These are phyloP conservation scores for Flueggea neowawraea DNA, from an alignment of 441 rosid genomes.

Conservation along the genomic window DNA sequence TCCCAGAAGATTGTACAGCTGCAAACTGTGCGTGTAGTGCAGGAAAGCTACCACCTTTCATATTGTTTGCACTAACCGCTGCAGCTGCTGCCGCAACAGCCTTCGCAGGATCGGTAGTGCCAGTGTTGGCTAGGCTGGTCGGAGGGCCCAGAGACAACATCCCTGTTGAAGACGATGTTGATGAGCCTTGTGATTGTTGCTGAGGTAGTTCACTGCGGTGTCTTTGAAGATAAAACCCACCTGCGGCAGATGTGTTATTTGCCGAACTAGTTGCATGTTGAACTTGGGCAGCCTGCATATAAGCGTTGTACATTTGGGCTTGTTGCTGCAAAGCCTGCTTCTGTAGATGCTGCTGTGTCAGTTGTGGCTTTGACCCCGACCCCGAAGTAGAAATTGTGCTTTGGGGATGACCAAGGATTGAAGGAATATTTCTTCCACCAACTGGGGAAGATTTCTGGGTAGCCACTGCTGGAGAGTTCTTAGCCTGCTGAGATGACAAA, in stretches of 20 bases:
- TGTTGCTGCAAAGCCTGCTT: constrained; percentile 70
- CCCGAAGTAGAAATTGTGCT: constrained; percentile 34
- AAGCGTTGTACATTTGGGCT: constrained; percentile 46
- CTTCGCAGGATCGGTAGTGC: constrained; percentile 74
- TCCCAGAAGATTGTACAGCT: constrained; percentile 46
- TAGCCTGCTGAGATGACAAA: constrained; percentile 62
- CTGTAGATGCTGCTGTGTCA: constrained; percentile 41
- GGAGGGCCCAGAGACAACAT: constrained; percentile 52
- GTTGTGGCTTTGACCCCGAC: constrained; percentile 54
- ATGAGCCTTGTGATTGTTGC: constrained; percentile 35
- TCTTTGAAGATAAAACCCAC: constrained; percentile 65
- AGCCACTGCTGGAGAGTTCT: constrained; percentile 52
- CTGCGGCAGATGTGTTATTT: constrained; percentile 30
- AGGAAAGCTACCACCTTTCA: constrained; percentile 61
- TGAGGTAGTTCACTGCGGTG: constrained; percentile 63
- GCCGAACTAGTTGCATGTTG: constrained; percentile 44
- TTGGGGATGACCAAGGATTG: constrained; percentile 70
- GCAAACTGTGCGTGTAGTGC: constrained; percentile 47
- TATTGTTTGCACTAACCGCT: constrained; percentile 42
- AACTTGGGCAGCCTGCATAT: constrained; percentile 48
- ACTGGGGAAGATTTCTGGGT: constrained; percentile 53
- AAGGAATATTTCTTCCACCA: constrained; percentile 58
- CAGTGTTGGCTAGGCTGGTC: constrained; percentile 30
- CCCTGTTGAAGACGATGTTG: constrained; percentile 39
- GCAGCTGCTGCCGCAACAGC: constrained; percentile 35